phyloP scores from a whole-genome alignment of 805 yeast genomes.

The Kodamaea lidongshanica region DNA sequence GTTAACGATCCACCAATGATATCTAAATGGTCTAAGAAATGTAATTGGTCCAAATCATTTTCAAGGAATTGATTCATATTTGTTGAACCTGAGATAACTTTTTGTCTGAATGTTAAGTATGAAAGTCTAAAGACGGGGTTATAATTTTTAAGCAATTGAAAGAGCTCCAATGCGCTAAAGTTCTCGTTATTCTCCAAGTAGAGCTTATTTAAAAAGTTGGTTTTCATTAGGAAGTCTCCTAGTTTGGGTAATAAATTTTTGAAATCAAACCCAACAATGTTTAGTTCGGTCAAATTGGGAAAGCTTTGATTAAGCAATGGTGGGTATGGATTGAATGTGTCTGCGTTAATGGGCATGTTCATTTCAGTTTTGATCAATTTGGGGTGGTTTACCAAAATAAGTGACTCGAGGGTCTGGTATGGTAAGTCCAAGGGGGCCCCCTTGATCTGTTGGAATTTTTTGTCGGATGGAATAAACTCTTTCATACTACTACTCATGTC shows the following conservation, averaged over 20 bases:
- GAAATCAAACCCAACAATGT: constrained; percentile 30
- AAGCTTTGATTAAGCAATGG: constrained; percentile 17
- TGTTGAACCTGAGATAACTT: constrained; percentile 13
- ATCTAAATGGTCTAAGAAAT: constrained; percentile 24
- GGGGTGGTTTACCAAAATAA: constrained; percentile 26
- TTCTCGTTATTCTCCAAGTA: constrained; percentile 30
- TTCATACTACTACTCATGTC: constrained; percentile 14
- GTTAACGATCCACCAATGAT: constrained; percentile 14
- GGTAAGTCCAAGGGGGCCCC: no score
- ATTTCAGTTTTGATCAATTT: constrained; percentile 13
- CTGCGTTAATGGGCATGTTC: constrained; percentile 8
- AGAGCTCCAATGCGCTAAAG: constrained; percentile 21
- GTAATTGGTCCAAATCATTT: constrained; percentile 20
- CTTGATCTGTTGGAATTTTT: constrained; percentile 9
- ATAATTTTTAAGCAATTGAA: constrained; percentile 25
- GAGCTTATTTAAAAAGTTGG: constrained; percentile 15
- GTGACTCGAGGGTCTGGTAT: constrained; percentile 12
- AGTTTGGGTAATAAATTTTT: constrained; percentile 18
- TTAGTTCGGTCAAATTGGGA: constrained; percentile 20
- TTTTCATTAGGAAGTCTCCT: constrained; percentile 21
- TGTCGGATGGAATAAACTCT: constrained; percentile 15
- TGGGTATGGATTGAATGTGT: constrained; percentile 22
- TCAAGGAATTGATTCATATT: constrained; percentile 22
- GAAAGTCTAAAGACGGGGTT: constrained; percentile 21
- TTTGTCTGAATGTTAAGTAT: constrained; percentile 28